Evolutionary conservation across 257 asterid genomes (phyloP).

Genomic region (Lycium barbarum): DNA sequence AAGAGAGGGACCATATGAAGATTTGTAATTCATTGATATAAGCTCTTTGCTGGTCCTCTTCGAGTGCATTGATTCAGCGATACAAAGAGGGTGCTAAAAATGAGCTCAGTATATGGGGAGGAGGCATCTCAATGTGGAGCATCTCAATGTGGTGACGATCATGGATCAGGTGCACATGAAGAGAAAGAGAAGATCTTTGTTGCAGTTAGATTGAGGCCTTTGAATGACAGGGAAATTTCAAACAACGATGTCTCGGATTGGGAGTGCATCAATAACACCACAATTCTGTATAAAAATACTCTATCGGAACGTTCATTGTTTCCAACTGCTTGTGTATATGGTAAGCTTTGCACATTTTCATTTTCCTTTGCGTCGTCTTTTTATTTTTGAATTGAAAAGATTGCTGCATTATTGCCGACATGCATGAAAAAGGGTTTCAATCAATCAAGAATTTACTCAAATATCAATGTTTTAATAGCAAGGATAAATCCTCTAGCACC

Average conservation of each 20-base stretch:
- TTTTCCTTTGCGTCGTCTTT: background rate
- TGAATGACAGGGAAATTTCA: slow-evolving; percentile 66
- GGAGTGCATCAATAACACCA: slow-evolving; percentile 87
- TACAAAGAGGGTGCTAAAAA: slow-evolving; percentile 31
- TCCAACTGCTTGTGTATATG: slow-evolving; percentile 76
- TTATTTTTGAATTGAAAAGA: background rate
- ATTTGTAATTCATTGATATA: slow-evolving; percentile 31
- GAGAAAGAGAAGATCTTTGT: slow-evolving; percentile 95
- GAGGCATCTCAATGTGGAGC: slow-evolving; percentile 45
- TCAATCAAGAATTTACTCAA: background rate
- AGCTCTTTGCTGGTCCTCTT: slow-evolving; percentile 45
- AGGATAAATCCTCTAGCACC: background rate
- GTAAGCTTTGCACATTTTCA: slow-evolving; percentile 42
- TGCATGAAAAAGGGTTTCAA: background rate
- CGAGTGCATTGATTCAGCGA: slow-evolving; percentile 48
- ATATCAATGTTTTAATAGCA: background rate
- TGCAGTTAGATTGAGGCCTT: slow-evolving; percentile 83
- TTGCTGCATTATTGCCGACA: background rate
- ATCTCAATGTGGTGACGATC: slow-evolving; percentile 45
- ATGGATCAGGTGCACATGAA: slow-evolving; percentile 61
- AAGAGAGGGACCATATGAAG: slow-evolving; percentile 53
- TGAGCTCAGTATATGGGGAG: slow-evolving; percentile 63
- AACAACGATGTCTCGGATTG: slow-evolving; percentile 69
- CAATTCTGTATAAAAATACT: slow-evolving; percentile 67
- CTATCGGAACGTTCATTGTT: slow-evolving; percentile 61